Percentiles rank a stretch among this genome's conserved stretches.
phyloP scores from a whole-genome alignment of 2,329 filamentous ascomycete species.

The Trichoderma lentiforme region DNA sequence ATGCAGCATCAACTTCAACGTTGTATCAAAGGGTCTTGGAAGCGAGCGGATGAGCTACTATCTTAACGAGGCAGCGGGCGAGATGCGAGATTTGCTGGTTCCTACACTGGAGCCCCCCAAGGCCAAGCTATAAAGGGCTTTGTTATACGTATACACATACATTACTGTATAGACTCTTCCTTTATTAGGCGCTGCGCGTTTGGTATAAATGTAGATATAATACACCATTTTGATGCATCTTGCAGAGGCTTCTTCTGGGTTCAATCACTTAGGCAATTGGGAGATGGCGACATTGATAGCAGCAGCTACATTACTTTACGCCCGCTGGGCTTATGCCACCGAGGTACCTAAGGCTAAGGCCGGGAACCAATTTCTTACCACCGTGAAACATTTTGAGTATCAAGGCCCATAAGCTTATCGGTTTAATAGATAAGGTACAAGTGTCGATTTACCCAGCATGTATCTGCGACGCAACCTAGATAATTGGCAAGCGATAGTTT shows the following conservation, averaged over 20 bases:
- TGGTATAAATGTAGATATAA: not conserved
- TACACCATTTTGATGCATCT: not conserved
- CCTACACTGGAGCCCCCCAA: slow-evolving; percentile 76
- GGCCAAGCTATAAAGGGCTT: slow-evolving; percentile 69
- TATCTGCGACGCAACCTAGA: not conserved
- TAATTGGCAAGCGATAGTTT: not conserved
- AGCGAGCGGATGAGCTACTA: slow-evolving; percentile 94
- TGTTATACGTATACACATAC: not conserved
- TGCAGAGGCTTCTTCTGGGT: not conserved
- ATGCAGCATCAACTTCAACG: slow-evolving; percentile 88
- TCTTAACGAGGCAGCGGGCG: slow-evolving; percentile 86
- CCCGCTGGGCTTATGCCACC: not conserved
- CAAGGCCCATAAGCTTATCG: not conserved
- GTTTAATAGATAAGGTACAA: not conserved
- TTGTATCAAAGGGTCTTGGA: slow-evolving; percentile 89
- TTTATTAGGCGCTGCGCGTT: not conserved
- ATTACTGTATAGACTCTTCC: not conserved
- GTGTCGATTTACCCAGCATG: not conserved
- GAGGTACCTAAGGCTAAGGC: not conserved
- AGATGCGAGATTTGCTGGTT: slow-evolving; percentile 82
- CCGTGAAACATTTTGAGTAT: not conserved
- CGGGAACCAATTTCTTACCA: not conserved
- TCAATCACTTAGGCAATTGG: not conserved
- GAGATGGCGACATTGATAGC: not conserved
- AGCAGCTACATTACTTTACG: not conserved